Conservation (phyloP, 805 yeast genomes). For the Schizosaccharomyces osmophilus region DNA sequence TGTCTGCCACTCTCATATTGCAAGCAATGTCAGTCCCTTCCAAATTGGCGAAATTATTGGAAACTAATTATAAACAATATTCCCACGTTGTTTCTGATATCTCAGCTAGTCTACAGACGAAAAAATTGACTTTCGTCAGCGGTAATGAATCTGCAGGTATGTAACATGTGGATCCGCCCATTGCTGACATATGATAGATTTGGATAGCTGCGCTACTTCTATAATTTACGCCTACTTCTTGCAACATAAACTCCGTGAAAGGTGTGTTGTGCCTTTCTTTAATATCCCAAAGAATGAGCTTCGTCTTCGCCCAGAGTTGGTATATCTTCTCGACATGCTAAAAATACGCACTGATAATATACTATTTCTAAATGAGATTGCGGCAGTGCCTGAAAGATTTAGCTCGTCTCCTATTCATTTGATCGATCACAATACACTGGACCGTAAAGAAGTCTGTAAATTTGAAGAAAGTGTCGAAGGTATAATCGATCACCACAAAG, state of each 20-base stretch:
- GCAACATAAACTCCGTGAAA: background rate
- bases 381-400: background rate
- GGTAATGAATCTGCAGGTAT: slow-evolving; percentile 1
- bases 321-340: background rate
- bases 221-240: background rate
- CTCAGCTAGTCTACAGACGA: background rate
- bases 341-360: background rate
- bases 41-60: too few relatives aligned
- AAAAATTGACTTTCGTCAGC: background rate
- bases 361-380: background rate
- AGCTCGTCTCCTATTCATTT: background rate
- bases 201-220: background rate
- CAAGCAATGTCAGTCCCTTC: too few relatives aligned
- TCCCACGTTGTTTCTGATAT: background rate
- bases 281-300: background rate
- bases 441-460: background rate
- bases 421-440: background rate
- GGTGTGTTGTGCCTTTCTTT: background rate
- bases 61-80: too few relatives aligned
- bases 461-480: background rate
- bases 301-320: background rate
- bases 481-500: background rate
- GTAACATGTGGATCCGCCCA: too few relatives aligned
- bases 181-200: background rate
- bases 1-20: too few relatives aligned